phyloP scores from a whole-genome alignment of 1,284 basidiomycete species.

The Kalmanozyma brasiliensis region DNA sequence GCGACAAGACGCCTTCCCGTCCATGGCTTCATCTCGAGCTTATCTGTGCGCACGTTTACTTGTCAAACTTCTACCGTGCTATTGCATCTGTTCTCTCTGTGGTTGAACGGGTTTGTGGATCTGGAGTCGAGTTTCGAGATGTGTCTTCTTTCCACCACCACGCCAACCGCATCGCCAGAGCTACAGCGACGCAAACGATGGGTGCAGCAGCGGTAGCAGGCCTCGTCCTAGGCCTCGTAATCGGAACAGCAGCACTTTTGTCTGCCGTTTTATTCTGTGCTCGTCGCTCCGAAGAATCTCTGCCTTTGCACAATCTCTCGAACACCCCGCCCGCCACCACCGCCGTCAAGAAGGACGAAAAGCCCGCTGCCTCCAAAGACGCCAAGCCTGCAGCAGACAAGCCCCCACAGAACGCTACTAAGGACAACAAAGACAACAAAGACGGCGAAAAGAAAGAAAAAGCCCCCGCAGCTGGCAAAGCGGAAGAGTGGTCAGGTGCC shows the following conservation, averaged over 20 bases:
- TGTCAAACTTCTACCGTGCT: slow-evolving; percentile 1
- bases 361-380: background rate
- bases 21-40: slow-evolving; percentile 16
- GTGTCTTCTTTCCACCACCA: background rate
- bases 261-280: slow-evolving; percentile 30
- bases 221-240: slow-evolving; percentile 22
- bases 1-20: slow-evolving; percentile 1
- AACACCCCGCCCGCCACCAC: slow-evolving; percentile 11
- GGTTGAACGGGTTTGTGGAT: too few relatives aligned
- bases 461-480: background rate
- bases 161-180: too few relatives aligned
- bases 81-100: too few relatives aligned
- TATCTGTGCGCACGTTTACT: slow-evolving; percentile 4
- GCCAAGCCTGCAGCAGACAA: background rate
- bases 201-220: slow-evolving; percentile 31
- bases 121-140: background rate
- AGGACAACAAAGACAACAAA: slow-evolving; percentile 3
- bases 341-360: slow-evolving; percentile 1
- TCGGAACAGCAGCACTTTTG: slow-evolving; percentile 23
- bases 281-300: slow-evolving; percentile 21
- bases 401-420: slow-evolving; percentile 2
- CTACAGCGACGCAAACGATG: slow-evolving; percentile 12
- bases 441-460: slow-evolving; percentile 7
- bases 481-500: slow-evolving; percentile 26
- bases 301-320: slow-evolving; percentile 20